Percentiles rank a stretch among this genome's conserved stretches.
Conservation (phyloP, 495 filamentous ascomycete genomes). For the Penicillium pancosmium region DNA sequence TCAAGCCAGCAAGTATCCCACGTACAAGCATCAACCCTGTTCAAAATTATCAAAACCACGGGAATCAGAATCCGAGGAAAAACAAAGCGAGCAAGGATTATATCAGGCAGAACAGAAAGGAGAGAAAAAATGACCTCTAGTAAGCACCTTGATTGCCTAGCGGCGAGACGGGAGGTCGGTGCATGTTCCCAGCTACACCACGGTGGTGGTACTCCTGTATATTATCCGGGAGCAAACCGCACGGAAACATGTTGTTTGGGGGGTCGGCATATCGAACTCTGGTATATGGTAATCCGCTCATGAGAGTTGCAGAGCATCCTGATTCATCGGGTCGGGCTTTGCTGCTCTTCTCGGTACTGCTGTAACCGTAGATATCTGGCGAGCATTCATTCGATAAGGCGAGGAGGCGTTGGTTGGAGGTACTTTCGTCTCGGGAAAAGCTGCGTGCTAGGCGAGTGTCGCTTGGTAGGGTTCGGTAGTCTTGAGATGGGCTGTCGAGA, state of each 20-base stretch:
- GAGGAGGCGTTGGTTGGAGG: constrained; percentile 22
- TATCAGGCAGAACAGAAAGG: not conserved
- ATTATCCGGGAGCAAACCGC: constrained; percentile 20
- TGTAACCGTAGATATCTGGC: constrained; percentile 41
- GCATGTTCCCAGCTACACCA: constrained; percentile 20
- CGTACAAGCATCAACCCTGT: not conserved
- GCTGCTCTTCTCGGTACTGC: constrained; percentile 29
- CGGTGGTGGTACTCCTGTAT: constrained; percentile 30
- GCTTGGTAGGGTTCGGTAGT: constrained; percentile 19
- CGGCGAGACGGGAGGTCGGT: constrained; percentile 29
- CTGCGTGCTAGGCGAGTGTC: constrained; percentile 20
- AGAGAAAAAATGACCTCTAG: not conserved
- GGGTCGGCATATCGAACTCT: constrained; percentile 30
- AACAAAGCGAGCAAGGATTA: not conserved
- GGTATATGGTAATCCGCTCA: constrained; percentile 44
- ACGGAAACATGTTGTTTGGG: constrained; percentile 14
- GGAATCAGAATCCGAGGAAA: not conserved
- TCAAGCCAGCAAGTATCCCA: too few species aligned
- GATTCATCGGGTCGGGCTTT: constrained; percentile 19
- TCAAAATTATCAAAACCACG: not conserved
- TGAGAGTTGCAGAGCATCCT: constrained; percentile 26
- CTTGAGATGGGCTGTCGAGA: constrained; percentile 22
- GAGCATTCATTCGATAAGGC: constrained; percentile 25
- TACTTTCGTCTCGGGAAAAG: constrained; percentile 26
- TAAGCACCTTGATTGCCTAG: constrained; percentile 32